These are phyloP conservation scores for Neurospora sp. DNA, from an alignment of 495 filamentous ascomycete species.

Conservation along the genomic window DNA sequence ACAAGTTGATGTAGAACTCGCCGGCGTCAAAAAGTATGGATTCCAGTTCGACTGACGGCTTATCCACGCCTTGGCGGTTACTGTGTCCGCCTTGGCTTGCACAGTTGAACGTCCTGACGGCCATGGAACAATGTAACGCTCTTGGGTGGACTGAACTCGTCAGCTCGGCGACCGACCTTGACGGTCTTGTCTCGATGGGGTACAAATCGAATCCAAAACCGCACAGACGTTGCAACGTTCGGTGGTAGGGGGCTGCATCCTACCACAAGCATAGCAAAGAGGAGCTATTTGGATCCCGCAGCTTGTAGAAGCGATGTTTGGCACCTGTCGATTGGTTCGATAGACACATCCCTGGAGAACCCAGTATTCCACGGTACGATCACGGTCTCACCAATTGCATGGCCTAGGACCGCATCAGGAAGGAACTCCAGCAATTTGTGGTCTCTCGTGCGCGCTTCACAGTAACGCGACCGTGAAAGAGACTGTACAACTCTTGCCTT, in stretches of 20 bases:
- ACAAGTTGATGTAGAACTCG: neutral
- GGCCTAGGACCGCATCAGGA: neutral
- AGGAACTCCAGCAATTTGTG: neutral
- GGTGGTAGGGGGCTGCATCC: too few relatives aligned
- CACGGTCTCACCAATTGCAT: neutral
- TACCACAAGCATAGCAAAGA: neutral
- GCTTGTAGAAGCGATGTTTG: neutral
- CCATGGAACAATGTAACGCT: neutral
- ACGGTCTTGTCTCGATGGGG: too few relatives aligned
- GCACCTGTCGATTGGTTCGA: neutral
- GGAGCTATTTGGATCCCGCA: neutral
- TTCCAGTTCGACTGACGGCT: neutral
- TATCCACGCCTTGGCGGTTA: neutral
- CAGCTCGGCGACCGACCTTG: neutral
- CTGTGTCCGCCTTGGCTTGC: neutral
- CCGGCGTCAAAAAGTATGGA: neutral
- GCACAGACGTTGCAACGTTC: too few relatives aligned
- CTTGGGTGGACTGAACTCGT: neutral
- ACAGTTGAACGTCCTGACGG: neutral
- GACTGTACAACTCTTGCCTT: neutral
- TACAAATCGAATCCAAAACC: too few relatives aligned
- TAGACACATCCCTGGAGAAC: neutral
- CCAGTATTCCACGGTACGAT: neutral
- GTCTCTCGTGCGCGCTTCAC: neutral
- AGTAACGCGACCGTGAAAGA: neutral